Percentiles rank a stretch among this genome's conserved stretches.
phyloP scores from a whole-genome alignment of 768 basidiomycete genomes.

The Trametes maxima region DNA sequence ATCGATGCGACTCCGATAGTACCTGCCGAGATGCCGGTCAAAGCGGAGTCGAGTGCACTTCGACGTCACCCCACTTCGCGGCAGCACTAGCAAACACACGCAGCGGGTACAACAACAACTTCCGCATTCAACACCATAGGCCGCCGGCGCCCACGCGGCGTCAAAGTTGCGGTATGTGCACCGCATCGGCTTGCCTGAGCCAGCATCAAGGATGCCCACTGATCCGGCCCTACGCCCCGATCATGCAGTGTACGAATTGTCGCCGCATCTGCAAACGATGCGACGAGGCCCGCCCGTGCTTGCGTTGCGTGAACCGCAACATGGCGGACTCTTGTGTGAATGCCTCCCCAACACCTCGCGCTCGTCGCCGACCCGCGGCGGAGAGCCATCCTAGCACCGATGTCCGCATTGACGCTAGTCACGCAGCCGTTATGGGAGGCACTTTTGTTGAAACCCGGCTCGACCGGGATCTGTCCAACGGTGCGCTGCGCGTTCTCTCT shows the following conservation, averaged over 20 bases:
- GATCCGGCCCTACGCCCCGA: background rate
- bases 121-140: too few relatives aligned
- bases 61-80: too few relatives aligned
- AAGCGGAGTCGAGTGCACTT: too few relatives aligned
- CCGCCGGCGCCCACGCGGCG: constrained; percentile 5
- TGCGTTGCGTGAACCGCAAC: constrained; percentile 4
- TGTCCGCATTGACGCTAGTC: background rate
- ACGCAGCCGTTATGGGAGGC: background rate
- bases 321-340: constrained; percentile 2
- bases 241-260: constrained; percentile 15
- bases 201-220: background rate
- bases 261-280: constrained; percentile 8
- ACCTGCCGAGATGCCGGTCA: background rate
- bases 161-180: constrained; percentile 12
- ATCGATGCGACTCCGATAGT: too few relatives aligned
- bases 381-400: background rate
- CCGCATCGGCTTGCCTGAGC: background rate
- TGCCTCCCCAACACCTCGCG: background rate
- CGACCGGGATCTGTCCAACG: too few relatives aligned
- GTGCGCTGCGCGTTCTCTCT: too few relatives aligned
- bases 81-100: too few relatives aligned
- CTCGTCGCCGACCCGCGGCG: background rate
- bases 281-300: constrained; percentile 17
- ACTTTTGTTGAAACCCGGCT: background rate
- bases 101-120: background rate